A percentile compares a stretch with the other conserved stretches of the same genome.
phyloP scores from a whole-genome alignment of 495 filamentous ascomycete species.

The Trichoderma virens region DNA sequence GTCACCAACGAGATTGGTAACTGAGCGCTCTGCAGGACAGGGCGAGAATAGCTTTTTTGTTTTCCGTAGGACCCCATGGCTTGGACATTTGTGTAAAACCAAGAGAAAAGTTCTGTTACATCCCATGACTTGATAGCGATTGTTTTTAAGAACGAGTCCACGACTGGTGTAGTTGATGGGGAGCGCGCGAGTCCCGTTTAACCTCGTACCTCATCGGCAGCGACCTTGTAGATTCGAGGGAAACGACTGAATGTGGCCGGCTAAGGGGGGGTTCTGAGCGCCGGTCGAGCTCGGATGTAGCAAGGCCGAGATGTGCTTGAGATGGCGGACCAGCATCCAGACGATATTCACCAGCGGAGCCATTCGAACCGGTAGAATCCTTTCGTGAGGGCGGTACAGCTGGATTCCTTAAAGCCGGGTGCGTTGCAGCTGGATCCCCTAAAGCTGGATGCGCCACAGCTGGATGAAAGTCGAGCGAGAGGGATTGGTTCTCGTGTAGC shows the following conservation, averaged over 20 bases:
- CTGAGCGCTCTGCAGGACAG: background rate
- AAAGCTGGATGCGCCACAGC: background rate
- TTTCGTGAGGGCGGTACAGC: background rate
- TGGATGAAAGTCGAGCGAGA: slow-evolving; percentile 13
- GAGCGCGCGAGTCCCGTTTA: background rate
- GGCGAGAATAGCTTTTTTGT: background rate
- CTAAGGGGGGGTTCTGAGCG: background rate
- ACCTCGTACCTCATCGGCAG: background rate
- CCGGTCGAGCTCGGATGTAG: background rate
- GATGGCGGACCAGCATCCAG: background rate
- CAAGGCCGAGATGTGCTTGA: background rate
- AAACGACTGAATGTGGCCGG: background rate
- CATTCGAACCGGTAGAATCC: slow-evolving; percentile 12
- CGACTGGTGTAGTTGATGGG: background rate
- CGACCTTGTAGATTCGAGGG: background rate
- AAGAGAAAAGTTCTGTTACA: background rate
- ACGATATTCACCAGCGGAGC: background rate
- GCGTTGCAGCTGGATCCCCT: slow-evolving; percentile 10
- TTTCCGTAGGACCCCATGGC: background rate
- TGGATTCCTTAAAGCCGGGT: background rate
- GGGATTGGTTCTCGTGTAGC: slow-evolving; percentile 18
- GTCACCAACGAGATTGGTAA: slow-evolving; percentile 31
- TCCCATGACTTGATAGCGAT: background rate
- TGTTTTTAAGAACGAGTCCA: background rate
- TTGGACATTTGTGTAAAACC: background rate